Percentiles rank a stretch among this genome's conserved stretches.
Conservation (phyloP, 345 rosid species). For the Geranium brycei region DNA sequence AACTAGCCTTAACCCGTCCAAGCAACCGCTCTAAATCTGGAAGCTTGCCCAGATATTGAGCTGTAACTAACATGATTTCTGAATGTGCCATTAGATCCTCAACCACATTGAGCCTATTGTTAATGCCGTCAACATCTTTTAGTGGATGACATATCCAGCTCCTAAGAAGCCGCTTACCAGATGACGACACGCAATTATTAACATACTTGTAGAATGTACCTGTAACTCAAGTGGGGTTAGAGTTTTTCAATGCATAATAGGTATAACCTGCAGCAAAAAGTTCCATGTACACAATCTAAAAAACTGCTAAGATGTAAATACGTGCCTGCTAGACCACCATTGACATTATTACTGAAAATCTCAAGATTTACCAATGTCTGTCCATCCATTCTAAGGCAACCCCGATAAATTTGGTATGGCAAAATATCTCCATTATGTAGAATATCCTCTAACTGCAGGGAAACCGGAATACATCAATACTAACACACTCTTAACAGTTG, state of each 20-base stretch:
- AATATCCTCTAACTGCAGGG: constrained; percentile 59
- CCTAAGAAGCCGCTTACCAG: constrained; percentile 80
- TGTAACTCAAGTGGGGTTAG: constrained; percentile 18
- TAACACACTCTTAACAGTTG: neutral
- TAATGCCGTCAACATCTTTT: constrained; percentile 57
- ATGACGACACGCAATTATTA: constrained; percentile 63
- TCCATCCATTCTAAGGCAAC: constrained; percentile 86
- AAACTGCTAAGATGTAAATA: constrained; percentile 6
- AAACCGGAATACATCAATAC: constrained; percentile 1
- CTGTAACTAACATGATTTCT: constrained; percentile 34
- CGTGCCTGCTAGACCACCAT: constrained; percentile 77
- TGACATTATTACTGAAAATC: constrained; percentile 60
- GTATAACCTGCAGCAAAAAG: neutral
- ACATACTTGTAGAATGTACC: constrained; percentile 85
- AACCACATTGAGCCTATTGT: constrained; percentile 61
- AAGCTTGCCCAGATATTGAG: constrained; percentile 55
- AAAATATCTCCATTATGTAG: constrained; percentile 57
- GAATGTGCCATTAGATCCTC: constrained; percentile 40
- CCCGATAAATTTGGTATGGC: constrained; percentile 71
- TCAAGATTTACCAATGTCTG: constrained; percentile 89
- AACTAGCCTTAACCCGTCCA: constrained; percentile 63
- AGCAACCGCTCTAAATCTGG: constrained; percentile 85
- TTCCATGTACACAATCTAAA: neutral
- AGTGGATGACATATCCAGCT: constrained; percentile 95
- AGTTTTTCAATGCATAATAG: neutral